phyloP scores from a whole-genome alignment of 345 rosid genomes.

The Nephelium lappaceum region DNA sequence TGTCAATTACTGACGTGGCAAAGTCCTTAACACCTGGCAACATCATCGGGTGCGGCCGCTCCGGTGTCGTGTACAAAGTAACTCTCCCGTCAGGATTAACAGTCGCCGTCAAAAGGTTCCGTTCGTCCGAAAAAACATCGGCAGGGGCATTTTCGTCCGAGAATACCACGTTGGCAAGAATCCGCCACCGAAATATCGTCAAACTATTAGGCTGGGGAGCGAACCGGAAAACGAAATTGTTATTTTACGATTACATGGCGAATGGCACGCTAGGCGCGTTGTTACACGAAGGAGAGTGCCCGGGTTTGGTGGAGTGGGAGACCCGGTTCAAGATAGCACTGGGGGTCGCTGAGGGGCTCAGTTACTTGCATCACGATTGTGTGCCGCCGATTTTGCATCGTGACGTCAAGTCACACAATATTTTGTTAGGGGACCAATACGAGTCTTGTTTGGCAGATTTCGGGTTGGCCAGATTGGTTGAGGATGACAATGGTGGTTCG shows the following conservation, averaged over 20 bases:
- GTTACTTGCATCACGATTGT: constrained; percentile 87
- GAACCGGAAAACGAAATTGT: constrained; percentile 60
- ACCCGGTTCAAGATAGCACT: constrained; percentile 68
- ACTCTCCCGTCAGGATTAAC: constrained; percentile 53
- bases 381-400: constrained; percentile 83
- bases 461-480: constrained; percentile 74
- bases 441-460: constrained; percentile 88
- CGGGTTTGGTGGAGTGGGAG: constrained; percentile 58
- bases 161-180: constrained; percentile 65
- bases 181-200: constrained; percentile 90
- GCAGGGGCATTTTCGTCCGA: constrained; percentile 77
- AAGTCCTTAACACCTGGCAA: constrained; percentile 54
- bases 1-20: constrained; percentile 68
- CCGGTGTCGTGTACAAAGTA: constrained; percentile 79
- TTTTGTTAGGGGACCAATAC: constrained; percentile 61
- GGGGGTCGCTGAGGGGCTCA: constrained; percentile 78
- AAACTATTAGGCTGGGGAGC: constrained; percentile 83
- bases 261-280: constrained; percentile 66
- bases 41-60: constrained; percentile 73
- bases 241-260: constrained; percentile 73
- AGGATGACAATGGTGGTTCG: constrained; percentile 44
- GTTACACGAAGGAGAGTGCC: constrained; percentile 52
- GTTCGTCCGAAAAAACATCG: constrained; percentile 45
- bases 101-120: constrained; percentile 74
- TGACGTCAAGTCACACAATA: constrained; percentile 80